Conservation (phyloP, 1,284 basidiomycete species). For the Termitomyces sp. region DNA sequence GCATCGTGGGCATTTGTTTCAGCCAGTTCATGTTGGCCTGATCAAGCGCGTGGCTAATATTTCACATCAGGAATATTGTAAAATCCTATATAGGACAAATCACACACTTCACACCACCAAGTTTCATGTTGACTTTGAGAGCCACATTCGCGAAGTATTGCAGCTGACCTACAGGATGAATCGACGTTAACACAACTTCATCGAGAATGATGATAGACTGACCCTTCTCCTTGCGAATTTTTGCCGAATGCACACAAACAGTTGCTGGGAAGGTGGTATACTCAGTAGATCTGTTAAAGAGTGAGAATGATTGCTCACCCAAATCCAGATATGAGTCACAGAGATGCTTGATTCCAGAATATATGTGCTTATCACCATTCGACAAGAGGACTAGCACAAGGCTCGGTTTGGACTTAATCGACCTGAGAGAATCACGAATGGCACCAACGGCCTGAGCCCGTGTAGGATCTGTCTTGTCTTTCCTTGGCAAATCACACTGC, state of each 20-base stretch:
- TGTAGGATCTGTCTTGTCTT: slow-evolving; percentile 40
- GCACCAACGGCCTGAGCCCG: slow-evolving; percentile 38
- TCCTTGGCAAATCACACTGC: slow-evolving; percentile 39
- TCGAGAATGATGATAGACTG: slow-evolving; percentile 30
- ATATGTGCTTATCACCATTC: slow-evolving; percentile 61
- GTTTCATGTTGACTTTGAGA: slow-evolving; percentile 76
- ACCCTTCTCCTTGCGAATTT: slow-evolving; percentile 57
- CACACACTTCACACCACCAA: slow-evolving; percentile 65
- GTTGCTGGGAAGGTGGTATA: slow-evolving; percentile 33
- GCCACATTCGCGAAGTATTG: slow-evolving; percentile 79
- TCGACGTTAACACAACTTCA: slow-evolving; percentile 14
- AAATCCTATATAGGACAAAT: not conserved
- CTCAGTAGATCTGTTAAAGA: not conserved
- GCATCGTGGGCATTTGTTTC: slow-evolving; percentile 56
- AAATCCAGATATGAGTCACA: slow-evolving; percentile 64
- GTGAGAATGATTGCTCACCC: slow-evolving; percentile 20
- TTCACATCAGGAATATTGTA: not conserved
- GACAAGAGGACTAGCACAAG: slow-evolving; percentile 57
- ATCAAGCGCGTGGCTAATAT: slow-evolving; percentile 49
- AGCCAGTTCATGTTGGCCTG: slow-evolving; percentile 49
- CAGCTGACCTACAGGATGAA: slow-evolving; percentile 38
- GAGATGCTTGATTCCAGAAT: slow-evolving; percentile 65
- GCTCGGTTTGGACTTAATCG: slow-evolving; percentile 23
- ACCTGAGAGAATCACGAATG: slow-evolving; percentile 25
- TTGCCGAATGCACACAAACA: slow-evolving; percentile 62